These are phyloP conservation scores for Salmacisia buchloeana DNA, from an alignment of 1,284 basidiomycete genomes.

Conservation along the genomic window DNA sequence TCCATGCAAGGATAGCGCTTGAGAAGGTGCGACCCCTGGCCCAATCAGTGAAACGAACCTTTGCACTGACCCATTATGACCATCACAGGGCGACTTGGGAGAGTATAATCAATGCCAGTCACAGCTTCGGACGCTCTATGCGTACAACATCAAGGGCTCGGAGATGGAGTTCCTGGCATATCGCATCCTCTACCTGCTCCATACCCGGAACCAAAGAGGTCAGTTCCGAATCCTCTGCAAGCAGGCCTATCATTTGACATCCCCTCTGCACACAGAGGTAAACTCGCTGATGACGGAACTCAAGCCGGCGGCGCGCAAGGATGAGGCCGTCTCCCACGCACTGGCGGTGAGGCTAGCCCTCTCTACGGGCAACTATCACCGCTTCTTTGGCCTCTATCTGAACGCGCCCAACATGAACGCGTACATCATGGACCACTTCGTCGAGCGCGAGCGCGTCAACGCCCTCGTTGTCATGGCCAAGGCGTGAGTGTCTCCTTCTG, in stretches of 20 bases:
- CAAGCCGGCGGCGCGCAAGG: constrained; percentile 77
- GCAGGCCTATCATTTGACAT: background rate
- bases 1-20: constrained; percentile 91
- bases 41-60: constrained; percentile 11
- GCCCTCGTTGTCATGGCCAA: constrained; percentile 85
- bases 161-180: constrained; percentile 95
- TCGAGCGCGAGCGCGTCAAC: constrained; percentile 79
- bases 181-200: constrained; percentile 88
- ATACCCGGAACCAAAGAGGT: constrained; percentile 92
- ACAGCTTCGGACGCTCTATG: constrained; percentile 82
- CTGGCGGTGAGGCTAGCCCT: constrained; percentile 79
- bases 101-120: constrained; percentile 99
- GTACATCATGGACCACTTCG: constrained; percentile 99
- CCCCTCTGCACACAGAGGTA: constrained; percentile 62
- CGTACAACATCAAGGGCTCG: constrained; percentile 81
- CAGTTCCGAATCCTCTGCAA: constrained; percentile 34
- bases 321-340: constrained; percentile 77
- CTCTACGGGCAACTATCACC: constrained; percentile 87
- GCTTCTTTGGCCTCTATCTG: constrained; percentile 78
- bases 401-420: constrained; percentile 92
- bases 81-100: constrained; percentile 83
- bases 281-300: constrained; percentile 93
- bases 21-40: constrained; percentile 81
- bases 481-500: constrained; percentile 68
- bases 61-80: background rate